These are phyloP conservation scores for Solanum hybrid DNA, from an alignment of 305 asterid species.

Conservation along the genomic window DNA sequence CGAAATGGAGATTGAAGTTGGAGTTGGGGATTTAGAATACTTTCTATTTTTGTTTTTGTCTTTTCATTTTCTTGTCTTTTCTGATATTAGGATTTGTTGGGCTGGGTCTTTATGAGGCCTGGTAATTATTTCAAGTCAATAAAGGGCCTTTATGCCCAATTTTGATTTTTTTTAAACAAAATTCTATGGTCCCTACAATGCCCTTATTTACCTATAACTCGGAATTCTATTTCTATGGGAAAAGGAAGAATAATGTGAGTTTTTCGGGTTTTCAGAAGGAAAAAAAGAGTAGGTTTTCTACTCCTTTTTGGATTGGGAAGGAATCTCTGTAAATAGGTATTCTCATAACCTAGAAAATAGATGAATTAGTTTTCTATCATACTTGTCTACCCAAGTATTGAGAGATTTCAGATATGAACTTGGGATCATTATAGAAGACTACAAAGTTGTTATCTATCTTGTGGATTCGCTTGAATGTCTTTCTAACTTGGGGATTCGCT, in stretches of 20 bases:
- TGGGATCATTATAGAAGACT: background rate
- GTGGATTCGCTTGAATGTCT: background rate
- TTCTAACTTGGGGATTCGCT: too few species aligned
- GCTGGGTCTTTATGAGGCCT: background rate
- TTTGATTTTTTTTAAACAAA: too few species aligned
- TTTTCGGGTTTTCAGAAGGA: too few species aligned
- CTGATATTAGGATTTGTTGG: background rate
- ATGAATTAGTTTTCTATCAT: background rate
- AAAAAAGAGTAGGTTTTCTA: too few species aligned
- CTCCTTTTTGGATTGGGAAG: background rate
- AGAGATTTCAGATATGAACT: background rate
- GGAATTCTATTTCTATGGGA: too few species aligned
- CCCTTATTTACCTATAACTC: too few species aligned
- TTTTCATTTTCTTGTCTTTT: too few species aligned
- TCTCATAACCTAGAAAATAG: background rate
- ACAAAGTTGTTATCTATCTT: too few species aligned
- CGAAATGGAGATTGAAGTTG: background rate
- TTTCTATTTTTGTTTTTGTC: background rate
- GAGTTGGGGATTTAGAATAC: background rate
- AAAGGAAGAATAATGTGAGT: background rate
- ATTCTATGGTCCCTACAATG: background rate
- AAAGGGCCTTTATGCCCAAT: background rate
- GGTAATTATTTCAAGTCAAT: background rate
- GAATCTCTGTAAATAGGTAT: background rate
- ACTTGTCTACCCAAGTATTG: background rate